Conservation (phyloP, 305 asterid species). For the Rubia peregrina region DNA sequence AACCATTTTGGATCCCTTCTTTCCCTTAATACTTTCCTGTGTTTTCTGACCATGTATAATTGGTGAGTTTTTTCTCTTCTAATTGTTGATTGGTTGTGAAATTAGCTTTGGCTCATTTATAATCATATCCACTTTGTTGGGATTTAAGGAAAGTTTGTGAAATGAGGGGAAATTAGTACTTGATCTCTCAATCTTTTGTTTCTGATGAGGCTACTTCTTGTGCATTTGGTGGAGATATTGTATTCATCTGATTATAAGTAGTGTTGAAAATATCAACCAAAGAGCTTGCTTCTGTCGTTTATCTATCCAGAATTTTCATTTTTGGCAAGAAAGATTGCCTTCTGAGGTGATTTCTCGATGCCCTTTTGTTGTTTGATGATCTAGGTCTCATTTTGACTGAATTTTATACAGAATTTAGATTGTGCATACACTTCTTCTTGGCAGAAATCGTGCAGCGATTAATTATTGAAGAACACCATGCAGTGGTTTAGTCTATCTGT, state of each 20-base stretch:
- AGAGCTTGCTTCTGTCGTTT: background rate
- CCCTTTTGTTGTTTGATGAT: constrained; percentile 7
- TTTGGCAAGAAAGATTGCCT: background rate
- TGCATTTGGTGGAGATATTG: background rate
- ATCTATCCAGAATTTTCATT: background rate
- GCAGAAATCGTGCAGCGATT: too few species aligned
- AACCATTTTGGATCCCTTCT: constrained; percentile 20
- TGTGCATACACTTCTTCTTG: background rate
- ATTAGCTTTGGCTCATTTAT: background rate
- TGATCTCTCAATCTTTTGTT: background rate
- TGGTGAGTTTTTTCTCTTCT: background rate
- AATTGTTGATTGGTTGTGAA: background rate
- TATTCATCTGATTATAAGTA: background rate
- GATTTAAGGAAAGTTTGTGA: background rate
- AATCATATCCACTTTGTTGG: background rate
- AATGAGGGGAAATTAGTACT: background rate
- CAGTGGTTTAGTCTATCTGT: too few species aligned
- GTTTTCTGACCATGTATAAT: background rate
- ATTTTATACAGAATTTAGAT: constrained; percentile 31
- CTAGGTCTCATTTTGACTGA: constrained; percentile 4
- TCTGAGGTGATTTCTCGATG: background rate
- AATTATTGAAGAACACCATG: too few species aligned
- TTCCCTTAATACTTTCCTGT: constrained; percentile 5
- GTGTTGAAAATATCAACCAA: background rate
- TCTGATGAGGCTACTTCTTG: too few species aligned